Evolutionary conservation across 345 rosid genomes (phyloP).

Genomic region (Bruguiera parviflora): DNA sequence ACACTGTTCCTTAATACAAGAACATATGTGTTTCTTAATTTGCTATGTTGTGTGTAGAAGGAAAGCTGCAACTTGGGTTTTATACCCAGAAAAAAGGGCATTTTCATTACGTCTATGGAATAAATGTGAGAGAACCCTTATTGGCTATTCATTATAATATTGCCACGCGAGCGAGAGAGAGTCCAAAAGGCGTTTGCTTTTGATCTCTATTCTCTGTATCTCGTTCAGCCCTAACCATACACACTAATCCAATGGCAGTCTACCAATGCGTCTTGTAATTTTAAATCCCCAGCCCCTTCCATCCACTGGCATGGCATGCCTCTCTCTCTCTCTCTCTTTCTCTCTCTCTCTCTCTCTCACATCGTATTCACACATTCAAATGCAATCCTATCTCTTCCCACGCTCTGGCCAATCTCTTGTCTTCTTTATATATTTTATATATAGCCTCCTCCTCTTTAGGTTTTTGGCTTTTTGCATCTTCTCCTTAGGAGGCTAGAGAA

Average conservation of each 20-base stretch:
- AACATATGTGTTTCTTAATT: background rate
- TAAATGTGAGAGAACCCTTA: slow-evolving; percentile 22
- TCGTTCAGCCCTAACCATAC: slow-evolving; percentile 21
- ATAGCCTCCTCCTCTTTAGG: background rate
- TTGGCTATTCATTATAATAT: slow-evolving; percentile 12
- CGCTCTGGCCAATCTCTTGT: slow-evolving; percentile 16
- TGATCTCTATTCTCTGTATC: background rate
- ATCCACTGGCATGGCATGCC: slow-evolving; percentile 10
- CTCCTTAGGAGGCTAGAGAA: too few species aligned
- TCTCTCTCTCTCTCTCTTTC: background rate
- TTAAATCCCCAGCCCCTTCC: slow-evolving; percentile 28
- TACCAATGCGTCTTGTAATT: slow-evolving; percentile 47
- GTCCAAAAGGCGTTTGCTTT: slow-evolving; percentile 11
- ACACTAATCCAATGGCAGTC: slow-evolving; percentile 33
- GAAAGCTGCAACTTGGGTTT: slow-evolving; percentile 15
- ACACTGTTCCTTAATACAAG: slow-evolving; percentile 13
- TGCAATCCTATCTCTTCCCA: slow-evolving; percentile 14
- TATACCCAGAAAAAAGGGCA: slow-evolving; percentile 22
- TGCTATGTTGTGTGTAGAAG: slow-evolving; percentile 7
- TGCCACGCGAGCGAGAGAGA: background rate
- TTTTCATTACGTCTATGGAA: slow-evolving; percentile 31
- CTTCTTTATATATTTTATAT: slow-evolving; percentile 8
- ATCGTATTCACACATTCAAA: background rate
- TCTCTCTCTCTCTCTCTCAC: background rate
- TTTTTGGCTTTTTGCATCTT: slow-evolving; percentile 1